A percentile compares a stretch with the other conserved stretches of the same genome.
phyloP scores from a whole-genome alignment of 2,329 filamentous ascomycete genomes.

The Neocatenulostroma microsporum region DNA sequence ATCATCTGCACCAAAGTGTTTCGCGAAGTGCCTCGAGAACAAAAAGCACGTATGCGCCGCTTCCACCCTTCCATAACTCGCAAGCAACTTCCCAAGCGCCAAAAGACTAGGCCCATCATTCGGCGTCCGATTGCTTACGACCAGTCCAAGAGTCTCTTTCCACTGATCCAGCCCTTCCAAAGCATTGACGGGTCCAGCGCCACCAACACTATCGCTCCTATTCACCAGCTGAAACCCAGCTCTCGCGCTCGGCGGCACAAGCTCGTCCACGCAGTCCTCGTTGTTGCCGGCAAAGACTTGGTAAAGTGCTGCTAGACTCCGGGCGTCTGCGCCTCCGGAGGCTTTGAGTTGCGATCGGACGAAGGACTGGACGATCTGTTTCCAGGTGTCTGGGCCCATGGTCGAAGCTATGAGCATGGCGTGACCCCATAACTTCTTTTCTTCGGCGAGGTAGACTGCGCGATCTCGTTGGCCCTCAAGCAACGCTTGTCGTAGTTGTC shows the following conservation, averaged over 20 bases:
- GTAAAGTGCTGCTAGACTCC: conserved; percentile 85
- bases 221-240: conserved; percentile 88
- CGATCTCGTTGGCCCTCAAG: conserved; percentile 78
- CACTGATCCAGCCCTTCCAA: conserved; percentile 85
- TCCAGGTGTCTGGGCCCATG: conserved; percentile 67
- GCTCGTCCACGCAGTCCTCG: conserved; percentile 90
- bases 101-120: conserved; percentile 71
- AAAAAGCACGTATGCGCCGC: conserved; percentile 92
- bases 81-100: conserved; percentile 72
- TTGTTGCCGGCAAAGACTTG: conserved; percentile 89
- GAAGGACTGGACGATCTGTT: conserved; percentile 90
- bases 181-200: conserved; percentile 58
- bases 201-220: conserved; percentile 58
- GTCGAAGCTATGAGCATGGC: conserved; percentile 86
- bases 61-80: conserved; percentile 78
- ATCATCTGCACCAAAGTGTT: conserved; percentile 81
- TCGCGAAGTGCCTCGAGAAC: conserved; percentile 63
- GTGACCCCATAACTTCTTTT: conserved; percentile 92
- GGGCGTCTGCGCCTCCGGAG: conserved; percentile 62
- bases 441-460: conserved; percentile 86
- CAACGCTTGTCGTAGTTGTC: conserved; percentile 64
- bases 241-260: conserved; percentile 85
- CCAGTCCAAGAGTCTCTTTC: conserved; percentile 79
- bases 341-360: conserved; percentile 93
- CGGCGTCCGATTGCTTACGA: conserved; percentile 78